These are phyloP conservation scores for Akanthomyces uredinophilus DNA, from an alignment of 2,329 filamentous ascomycete genomes.

Conservation along the genomic window DNA sequence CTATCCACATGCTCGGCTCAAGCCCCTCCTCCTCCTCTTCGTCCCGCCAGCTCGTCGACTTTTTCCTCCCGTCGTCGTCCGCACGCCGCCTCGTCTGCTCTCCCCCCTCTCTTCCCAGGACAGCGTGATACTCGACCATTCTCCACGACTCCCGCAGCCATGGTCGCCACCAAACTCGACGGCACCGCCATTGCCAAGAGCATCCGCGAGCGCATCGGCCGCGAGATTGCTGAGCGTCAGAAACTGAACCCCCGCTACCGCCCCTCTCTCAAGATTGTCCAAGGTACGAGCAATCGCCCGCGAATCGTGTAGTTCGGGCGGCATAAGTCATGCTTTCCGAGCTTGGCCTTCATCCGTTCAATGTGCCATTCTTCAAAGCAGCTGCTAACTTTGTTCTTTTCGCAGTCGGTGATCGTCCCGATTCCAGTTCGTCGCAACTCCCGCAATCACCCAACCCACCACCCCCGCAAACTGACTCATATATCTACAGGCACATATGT, in stretches of 20 bases:
- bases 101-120: neutral
- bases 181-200: constrained; percentile 90
- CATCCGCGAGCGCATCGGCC: constrained; percentile 77
- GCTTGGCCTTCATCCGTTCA: constrained; percentile 15
- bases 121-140: constrained; percentile 27
- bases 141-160: constrained; percentile 52
- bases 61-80: constrained; percentile 3
- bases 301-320: neutral
- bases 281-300: constrained; percentile 55
- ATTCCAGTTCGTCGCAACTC: constrained; percentile 61
- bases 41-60: constrained; percentile 7
- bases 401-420: constrained; percentile 82
- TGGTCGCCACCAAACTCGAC: constrained; percentile 90
- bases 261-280: constrained; percentile 88
- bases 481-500: constrained; percentile 77
- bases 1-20: neutral
- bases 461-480: constrained; percentile 32
- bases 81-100: neutral
- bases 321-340: constrained; percentile 1
- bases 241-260: constrained; percentile 79
- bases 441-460: constrained; percentile 10
- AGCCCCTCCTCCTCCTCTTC: neutral
- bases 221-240: constrained; percentile 77
- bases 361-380: neutral
- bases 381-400: constrained; percentile 21